Evolutionary conservation across 2,329 filamentous ascomycete genomes (phyloP).

Genomic region (Xylariales sp.): DNA sequence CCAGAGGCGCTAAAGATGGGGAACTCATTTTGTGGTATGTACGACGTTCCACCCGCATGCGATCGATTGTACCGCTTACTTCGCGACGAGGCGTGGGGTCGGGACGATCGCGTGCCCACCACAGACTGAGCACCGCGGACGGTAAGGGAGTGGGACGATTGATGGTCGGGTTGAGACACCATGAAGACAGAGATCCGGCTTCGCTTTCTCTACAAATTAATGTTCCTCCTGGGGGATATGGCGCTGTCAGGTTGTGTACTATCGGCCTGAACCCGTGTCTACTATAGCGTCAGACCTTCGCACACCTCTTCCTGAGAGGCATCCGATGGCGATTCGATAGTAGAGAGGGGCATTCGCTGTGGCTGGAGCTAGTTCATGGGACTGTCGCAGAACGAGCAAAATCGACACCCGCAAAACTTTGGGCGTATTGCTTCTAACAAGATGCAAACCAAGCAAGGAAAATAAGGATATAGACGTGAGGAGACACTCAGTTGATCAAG

Average conservation of each 20-base stretch:
- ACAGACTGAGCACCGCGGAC: constrained; percentile 58
- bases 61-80: constrained; percentile 76
- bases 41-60: constrained; percentile 67
- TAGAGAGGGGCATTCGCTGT: constrained; percentile 6
- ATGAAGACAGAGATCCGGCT: constrained; percentile 35
- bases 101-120: constrained; percentile 59
- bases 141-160: constrained; percentile 43
- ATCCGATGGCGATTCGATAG: constrained; percentile 1
- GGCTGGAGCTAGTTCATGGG: constrained; percentile 8
- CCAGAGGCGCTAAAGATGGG: constrained; percentile 86
- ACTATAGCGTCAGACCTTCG: constrained; percentile 8
- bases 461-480: too few relatives aligned
- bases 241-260: too few relatives aligned
- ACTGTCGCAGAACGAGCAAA: not conserved
- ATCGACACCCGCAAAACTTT: too few relatives aligned
- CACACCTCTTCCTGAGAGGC: constrained; percentile 7
- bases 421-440: too few relatives aligned
- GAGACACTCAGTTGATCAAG: too few relatives aligned
- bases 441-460: too few relatives aligned
- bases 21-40: constrained; percentile 81
- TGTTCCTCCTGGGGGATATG: not conserved
- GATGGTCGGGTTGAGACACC: constrained; percentile 58
- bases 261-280: too few relatives aligned
- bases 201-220: not conserved
- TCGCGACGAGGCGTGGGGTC: constrained; percentile 40